Conservation (phyloP, 2,329 filamentous ascomycete genomes). For the Calonectria hongkongensis region DNA sequence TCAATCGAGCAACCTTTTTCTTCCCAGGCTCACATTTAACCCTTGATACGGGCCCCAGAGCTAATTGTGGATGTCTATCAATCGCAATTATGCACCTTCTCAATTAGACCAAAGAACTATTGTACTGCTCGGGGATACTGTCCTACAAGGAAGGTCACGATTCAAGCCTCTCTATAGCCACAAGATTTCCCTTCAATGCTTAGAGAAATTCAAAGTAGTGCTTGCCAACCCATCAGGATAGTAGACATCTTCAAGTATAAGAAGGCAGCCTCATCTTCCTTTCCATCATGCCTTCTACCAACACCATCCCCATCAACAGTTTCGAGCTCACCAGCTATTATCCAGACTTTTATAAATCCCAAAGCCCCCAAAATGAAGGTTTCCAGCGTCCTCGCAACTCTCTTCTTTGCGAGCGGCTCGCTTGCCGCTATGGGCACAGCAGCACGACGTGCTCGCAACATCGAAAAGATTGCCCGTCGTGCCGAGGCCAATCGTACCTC, state of each 20-base stretch:
- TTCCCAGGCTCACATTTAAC: too few relatives aligned
- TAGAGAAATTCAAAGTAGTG: neutral
- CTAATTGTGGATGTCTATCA: neutral
- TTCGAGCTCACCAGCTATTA: neutral
- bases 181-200: neutral
- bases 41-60: neutral
- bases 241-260: slow-evolving; percentile 14
- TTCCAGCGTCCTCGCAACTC: slow-evolving; percentile 27
- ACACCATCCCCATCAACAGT: neutral
- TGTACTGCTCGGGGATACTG: slow-evolving; percentile 4
- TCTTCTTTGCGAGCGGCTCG: slow-evolving; percentile 31
- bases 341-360: neutral
- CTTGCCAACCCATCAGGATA: neutral
- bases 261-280: neutral
- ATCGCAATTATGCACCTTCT: slow-evolving; percentile 22
- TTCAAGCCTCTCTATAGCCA: neutral
- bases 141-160: slow-evolving; percentile 27
- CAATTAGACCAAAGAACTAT: slow-evolving; percentile 25
- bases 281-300: neutral
- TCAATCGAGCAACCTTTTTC: neutral
- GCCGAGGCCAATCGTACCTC: slow-evolving; percentile 23
- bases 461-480: slow-evolving; percentile 30
- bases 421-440: slow-evolving; percentile 32
- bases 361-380: slow-evolving; percentile 22
- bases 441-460: slow-evolving; percentile 29